phyloP scores from a whole-genome alignment of 805 yeast genomes.

The Sungouiella thailandica region DNA sequence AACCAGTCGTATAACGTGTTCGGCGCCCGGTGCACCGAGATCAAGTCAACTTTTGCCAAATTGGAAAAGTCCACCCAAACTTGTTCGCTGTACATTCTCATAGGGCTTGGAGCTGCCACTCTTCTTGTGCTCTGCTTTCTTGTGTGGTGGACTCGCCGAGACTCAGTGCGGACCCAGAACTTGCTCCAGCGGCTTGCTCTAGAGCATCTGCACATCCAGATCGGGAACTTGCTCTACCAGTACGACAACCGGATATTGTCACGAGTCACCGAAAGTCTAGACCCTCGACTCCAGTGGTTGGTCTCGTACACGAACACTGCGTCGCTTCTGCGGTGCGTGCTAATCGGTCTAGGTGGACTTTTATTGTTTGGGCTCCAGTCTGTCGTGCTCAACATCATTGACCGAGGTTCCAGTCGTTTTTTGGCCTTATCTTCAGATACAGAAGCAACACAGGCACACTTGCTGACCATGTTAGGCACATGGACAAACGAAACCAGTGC shows the following conservation, averaged over 20 bases:
- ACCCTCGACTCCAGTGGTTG: background rate
- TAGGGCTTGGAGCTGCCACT: background rate
- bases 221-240: background rate
- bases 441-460: background rate
- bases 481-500: constrained; percentile 6
- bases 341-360: constrained; percentile 6
- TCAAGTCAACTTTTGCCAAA: background rate
- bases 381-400: background rate
- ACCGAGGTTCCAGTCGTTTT: too few species aligned
- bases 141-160: background rate
- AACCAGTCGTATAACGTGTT: background rate
- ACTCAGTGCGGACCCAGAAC: background rate
- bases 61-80: background rate
- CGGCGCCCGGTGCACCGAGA: background rate
- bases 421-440: background rate
- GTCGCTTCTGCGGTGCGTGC: constrained; percentile 1
- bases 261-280: background rate
- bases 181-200: background rate
- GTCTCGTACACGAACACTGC: background rate
- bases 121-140: background rate
- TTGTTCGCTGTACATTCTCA: background rate
- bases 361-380: constrained; percentile 5
- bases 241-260: background rate
- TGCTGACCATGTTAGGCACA: background rate
- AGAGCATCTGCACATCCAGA: background rate